phyloP scores from a whole-genome alignment of 352 stramenopile species.

The Phytophthora ramorum region DNA sequence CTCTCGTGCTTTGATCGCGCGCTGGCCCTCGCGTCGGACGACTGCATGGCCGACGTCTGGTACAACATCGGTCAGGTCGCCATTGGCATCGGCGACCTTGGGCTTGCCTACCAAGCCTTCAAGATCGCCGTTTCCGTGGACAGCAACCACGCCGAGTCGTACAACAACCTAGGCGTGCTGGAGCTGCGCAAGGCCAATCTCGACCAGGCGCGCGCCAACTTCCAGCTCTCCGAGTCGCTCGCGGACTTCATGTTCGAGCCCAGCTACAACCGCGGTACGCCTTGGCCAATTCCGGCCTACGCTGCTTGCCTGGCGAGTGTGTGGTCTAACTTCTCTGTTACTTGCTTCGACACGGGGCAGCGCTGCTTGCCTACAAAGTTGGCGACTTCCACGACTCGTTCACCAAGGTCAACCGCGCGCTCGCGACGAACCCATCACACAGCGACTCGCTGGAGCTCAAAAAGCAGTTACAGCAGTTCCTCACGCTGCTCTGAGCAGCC shows the following conservation, averaged over 20 bases:
- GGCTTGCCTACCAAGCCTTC: conserved; percentile 93
- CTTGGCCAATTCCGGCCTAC: neutral
- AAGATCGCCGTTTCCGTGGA: conserved; percentile 94
- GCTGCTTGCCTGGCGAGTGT: neutral
- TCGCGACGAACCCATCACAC: conserved; percentile 83
- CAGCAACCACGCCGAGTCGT: conserved; percentile 91
- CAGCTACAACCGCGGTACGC: conserved; percentile 88
- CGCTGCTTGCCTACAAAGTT: conserved; percentile 90
- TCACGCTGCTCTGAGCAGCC: conserved; percentile 68
- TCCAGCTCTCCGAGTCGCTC: conserved; percentile 80
- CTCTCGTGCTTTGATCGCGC: conserved; percentile 94
- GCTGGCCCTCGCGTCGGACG: conserved; percentile 87
- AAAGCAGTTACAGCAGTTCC: conserved; percentile 86
- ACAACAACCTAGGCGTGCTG: conserved; percentile 93
- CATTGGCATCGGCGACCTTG: conserved; percentile 93
- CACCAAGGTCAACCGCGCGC: conserved; percentile 85
- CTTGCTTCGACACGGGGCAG: conserved; percentile 34
- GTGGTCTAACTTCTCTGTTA: conserved; percentile 10
- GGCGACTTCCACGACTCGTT: conserved; percentile 93
- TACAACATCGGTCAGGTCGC: conserved; percentile 95
- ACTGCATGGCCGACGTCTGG: conserved; percentile 94
- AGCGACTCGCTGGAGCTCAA: conserved; percentile 91
- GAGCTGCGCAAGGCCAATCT: conserved; percentile 91
- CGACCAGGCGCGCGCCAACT: conserved; percentile 86
- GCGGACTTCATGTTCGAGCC: conserved; percentile 93